These are phyloP conservation scores for Suillus paluster DNA, from an alignment of 768 basidiomycete genomes.

Conservation along the genomic window DNA sequence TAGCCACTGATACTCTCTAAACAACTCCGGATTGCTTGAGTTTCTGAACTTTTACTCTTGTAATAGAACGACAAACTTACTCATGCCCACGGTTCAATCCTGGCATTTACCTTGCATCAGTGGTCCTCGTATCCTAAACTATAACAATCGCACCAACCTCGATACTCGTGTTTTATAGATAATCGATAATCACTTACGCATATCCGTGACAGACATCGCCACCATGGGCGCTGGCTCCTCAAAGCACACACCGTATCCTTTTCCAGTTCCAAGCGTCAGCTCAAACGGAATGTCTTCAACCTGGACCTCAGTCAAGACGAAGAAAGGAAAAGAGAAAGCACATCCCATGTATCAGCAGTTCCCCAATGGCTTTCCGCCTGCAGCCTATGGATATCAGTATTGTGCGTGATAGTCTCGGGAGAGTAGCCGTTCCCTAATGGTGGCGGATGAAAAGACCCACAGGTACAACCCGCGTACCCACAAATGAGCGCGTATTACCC, in stretches of 20 bases:
- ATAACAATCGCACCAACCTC: neutral
- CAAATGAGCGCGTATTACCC: constrained; percentile 29
- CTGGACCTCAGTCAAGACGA: constrained; percentile 26
- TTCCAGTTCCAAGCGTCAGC: constrained; percentile 16
- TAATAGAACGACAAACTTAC: neutral
- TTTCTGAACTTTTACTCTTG: neutral
- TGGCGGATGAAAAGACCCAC: constrained; percentile 23
- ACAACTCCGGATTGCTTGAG: neutral
- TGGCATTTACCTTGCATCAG: neutral
- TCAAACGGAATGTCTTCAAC: constrained; percentile 16
- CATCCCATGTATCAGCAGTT: constrained; percentile 21
- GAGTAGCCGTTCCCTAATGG: constrained; percentile 19
- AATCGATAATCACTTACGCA: neutral
- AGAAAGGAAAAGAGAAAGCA: constrained; percentile 22
- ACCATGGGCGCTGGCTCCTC: constrained; percentile 29
- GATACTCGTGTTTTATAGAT: constrained; percentile 8
- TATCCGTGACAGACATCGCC: constrained; percentile 3
- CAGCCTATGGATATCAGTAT: constrained; percentile 25
- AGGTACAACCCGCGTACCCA: constrained; percentile 26
- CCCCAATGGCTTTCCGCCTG: constrained; percentile 16
- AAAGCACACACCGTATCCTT: constrained; percentile 24
- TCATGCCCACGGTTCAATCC: neutral
- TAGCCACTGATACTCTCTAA: too few relatives aligned
- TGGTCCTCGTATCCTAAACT: neutral
- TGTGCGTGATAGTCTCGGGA: constrained; percentile 21